Evolutionary conservation across 1,284 basidiomycete species (phyloP).

Genomic region (Sporisorium iseilematis-ciliati): DNA sequence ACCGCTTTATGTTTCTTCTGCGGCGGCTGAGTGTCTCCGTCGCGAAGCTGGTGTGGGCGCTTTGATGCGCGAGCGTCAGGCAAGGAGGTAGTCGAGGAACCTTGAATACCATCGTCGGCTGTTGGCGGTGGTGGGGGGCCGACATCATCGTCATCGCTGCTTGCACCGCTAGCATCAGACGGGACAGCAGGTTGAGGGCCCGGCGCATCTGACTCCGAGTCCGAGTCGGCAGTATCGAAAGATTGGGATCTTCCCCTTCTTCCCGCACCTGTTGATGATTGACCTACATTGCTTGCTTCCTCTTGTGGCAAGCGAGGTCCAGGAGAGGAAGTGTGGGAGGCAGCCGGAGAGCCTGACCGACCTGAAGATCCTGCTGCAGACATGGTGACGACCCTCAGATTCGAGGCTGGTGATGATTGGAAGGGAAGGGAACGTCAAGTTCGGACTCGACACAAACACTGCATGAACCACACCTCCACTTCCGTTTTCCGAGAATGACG

Average conservation of each 20-base stretch:
- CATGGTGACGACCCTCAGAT: not conserved
- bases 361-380: not conserved
- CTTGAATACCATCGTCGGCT: not conserved
- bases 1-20: slow-evolving; percentile 38
- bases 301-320: slow-evolving; percentile 9
- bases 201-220: slow-evolving; percentile 17
- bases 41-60: slow-evolving; percentile 7
- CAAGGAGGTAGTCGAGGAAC: not conserved
- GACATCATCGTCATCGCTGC: slow-evolving; percentile 20
- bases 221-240: slow-evolving; percentile 29
- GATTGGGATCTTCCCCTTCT: slow-evolving; percentile 23
- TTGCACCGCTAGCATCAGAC: not conserved
- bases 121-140: slow-evolving; percentile 30
- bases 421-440: not conserved
- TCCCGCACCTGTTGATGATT: not conserved
- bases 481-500: slow-evolving; percentile 1
- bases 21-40: not conserved
- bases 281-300: not conserved
- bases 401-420: no score
- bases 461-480: not conserved
- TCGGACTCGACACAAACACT: not conserved
- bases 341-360: not conserved
- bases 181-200: slow-evolving; percentile 13
- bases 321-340: slow-evolving; percentile 18
- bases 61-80: slow-evolving; percentile 8